Percentiles rank a stretch among this genome's conserved stretches.
Conservation (phyloP, 768 basidiomycete genomes). For the Heimioporus sp. region DNA sequence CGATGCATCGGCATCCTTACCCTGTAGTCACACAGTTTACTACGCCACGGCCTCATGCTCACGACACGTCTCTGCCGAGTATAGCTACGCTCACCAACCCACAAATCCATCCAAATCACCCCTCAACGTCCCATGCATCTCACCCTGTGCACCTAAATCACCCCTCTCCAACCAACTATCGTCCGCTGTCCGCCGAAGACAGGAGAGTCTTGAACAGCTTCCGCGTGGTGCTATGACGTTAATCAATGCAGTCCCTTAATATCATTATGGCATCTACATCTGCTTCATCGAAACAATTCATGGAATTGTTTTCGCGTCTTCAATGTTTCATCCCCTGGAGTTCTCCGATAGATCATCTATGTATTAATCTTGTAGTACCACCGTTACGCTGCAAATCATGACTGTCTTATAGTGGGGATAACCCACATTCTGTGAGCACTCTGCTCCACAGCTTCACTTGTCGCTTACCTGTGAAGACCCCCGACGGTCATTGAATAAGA, state of each 20-base stretch:
- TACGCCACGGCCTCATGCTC: constrained; percentile 3
- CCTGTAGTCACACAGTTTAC: background rate
- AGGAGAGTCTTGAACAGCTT: constrained; percentile 56
- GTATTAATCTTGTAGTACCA: constrained; percentile 2
- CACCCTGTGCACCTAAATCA: constrained; percentile 18
- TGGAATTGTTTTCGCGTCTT: background rate
- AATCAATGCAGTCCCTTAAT: background rate
- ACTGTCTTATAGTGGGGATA: background rate
- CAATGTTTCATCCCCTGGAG: constrained; percentile 2
- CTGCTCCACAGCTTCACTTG: background rate
- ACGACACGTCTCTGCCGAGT: constrained; percentile 19
- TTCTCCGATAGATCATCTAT: background rate
- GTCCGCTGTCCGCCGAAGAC: constrained; percentile 54
- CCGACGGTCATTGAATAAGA: background rate
- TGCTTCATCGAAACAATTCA: background rate
- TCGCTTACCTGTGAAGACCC: background rate
- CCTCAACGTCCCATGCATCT: constrained; percentile 1
- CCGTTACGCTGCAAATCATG: background rate
- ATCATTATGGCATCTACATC: background rate
- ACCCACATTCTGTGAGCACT: background rate
- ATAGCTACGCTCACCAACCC: constrained; percentile 17
- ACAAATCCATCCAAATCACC: constrained; percentile 2
- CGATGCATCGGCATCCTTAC: constrained; percentile 9
- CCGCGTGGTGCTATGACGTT: constrained; percentile 46
- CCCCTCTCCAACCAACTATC: constrained; percentile 30